A percentile compares a stretch with the other conserved stretches of the same genome.
Conservation (phyloP, 495 filamentous ascomycete genomes). For the Aspergillus affinis region DNA sequence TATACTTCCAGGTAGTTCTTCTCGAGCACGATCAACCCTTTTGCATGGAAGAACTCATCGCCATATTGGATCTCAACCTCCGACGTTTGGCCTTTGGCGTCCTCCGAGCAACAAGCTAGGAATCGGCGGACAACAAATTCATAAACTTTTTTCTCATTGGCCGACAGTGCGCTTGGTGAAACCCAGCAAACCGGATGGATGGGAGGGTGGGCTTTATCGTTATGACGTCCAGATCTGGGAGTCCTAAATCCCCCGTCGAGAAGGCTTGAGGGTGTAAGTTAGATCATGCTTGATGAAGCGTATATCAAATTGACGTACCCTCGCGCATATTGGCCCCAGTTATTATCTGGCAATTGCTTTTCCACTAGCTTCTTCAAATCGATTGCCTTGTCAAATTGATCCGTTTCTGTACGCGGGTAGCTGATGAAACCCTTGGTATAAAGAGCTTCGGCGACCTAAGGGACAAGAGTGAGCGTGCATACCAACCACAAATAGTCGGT, state of each 20-base stretch:
- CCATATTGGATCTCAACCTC: conserved; percentile 86
- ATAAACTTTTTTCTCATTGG: conserved; percentile 75
- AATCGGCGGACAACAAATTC: conserved; percentile 95
- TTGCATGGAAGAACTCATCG: conserved; percentile 74
- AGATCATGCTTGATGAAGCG: conserved; percentile 6
- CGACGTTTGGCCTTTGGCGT: conserved; percentile 80
- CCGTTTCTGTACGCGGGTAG: conserved; percentile 95
- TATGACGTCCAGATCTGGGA: conserved; percentile 79
- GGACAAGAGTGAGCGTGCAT: conserved; percentile 13
- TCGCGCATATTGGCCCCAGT: conserved; percentile 84
- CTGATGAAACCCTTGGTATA: conserved; percentile 96
- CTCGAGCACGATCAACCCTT: conserved; percentile 81
- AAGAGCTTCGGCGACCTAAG: conserved; percentile 72
- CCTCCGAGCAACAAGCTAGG: conserved; percentile 93
- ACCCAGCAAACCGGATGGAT: conserved; percentile 91
- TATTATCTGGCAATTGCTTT: conserved; percentile 73
- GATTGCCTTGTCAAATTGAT: conserved; percentile 90
- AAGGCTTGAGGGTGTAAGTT: conserved; percentile 44
- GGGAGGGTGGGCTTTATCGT: conserved; percentile 95
- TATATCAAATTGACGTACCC: conserved; percentile 31
- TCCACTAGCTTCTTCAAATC: conserved; percentile 76
- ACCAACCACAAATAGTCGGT: background rate
- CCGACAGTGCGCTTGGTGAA: conserved; percentile 55
- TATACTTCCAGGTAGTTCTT: conserved; percentile 96
- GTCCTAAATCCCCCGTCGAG: conserved; percentile 76